phyloP scores from a whole-genome alignment of 176 grass and related monocot genomes.

The Saccharum officinarum region DNA sequence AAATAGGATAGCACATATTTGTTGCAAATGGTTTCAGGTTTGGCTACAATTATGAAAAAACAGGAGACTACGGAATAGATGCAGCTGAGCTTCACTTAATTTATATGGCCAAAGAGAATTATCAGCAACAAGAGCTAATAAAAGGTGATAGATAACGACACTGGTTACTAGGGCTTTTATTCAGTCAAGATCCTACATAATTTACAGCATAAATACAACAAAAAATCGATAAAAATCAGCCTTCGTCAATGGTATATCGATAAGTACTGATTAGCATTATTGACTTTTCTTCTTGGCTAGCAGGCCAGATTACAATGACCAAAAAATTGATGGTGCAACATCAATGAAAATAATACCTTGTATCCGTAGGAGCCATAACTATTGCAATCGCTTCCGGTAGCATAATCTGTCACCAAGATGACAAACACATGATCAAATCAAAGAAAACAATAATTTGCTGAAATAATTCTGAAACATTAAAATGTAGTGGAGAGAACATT shows the following conservation, averaged over 20 bases:
- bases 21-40: constrained; percentile 4
- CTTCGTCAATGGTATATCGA: not conserved
- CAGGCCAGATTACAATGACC: constrained; percentile 4
- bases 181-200: not conserved
- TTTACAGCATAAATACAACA: not conserved
- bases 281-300: not conserved
- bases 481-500: not conserved
- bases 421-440: constrained; percentile 22
- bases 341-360: constrained; percentile 57
- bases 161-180: not conserved
- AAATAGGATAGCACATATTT: not conserved
- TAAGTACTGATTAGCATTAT: not conserved
- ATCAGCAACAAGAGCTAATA: not conserved
- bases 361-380: constrained; percentile 97
- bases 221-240: not conserved
- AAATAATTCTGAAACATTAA: constrained; percentile 34
- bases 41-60: not conserved
- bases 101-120: not conserved
- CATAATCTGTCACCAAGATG: constrained; percentile 71
- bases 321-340: not conserved
- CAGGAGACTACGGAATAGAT: not conserved
- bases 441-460: constrained; percentile 12
- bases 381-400: constrained; percentile 99
- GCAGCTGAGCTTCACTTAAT: not conserved
- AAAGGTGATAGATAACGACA: not conserved